Base-by-base conservation (phyloP, 768 basidiomycete species). In the Chalciporus sphaerocephalus region DNA sequence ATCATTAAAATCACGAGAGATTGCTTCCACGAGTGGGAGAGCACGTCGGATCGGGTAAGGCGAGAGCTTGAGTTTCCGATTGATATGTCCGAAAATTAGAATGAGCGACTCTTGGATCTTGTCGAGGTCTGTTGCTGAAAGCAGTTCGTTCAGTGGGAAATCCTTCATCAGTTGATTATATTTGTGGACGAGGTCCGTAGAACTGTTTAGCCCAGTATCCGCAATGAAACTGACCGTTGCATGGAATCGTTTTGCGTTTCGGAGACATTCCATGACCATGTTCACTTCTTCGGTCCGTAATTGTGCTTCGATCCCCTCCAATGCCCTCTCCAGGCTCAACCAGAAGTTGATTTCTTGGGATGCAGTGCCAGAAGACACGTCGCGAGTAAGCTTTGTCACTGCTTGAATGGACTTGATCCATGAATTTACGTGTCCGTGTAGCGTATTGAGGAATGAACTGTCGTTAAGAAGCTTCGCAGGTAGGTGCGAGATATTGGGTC, bases 331-430 rank as follows among this genome's bases (percentile, higher is more conserved):
- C 65, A 99, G 76, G 63, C 86, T 89, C 18, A 98, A 73, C 96
- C 96, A 98, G 59, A 99, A 98, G 66, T 98, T 98, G 73, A 99
- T 93, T 65, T 98, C 96, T 60, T 99, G 96, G 0, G 92, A 94
- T 2, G 96, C 95, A 0, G 95, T 98, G 2, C 95, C 95, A 5
- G 89, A 90, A 1, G 84, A 75, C 24, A 98, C 95, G 57, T 98
- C 95, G 18, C 96, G 75, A 2, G 81, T 85, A n/a, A 99, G 80
- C 62, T 95, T 96, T 6, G 96, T 98, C 40, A 98, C 93, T 0
- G 87, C 80, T 65, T 98, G 96, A 44, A 98, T 95, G 23, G 92
- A 86, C 69, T 96, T 96, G 72, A 98, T 96, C 96, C 96, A 99
- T 12, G 83, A 76, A 64, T 98, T 98, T 50, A 98, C 95, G 53